Base-by-base conservation (phyloP, 192 early-diverging fungal species). In the Rhizoclosmatium sp. region DNA sequence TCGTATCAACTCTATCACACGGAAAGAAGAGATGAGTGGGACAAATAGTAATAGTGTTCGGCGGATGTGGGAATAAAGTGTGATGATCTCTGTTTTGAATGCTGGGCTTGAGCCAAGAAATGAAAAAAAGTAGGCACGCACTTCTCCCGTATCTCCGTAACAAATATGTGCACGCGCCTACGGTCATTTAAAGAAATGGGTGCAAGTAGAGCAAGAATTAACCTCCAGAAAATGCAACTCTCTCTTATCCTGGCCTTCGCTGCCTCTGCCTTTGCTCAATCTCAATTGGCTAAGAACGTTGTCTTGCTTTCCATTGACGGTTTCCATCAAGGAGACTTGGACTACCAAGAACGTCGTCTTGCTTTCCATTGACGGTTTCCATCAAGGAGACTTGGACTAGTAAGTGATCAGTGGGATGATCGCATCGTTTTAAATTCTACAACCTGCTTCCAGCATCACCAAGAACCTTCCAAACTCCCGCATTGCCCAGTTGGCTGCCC, bases 391-490 rank as follows among this genome's bases (percentile, higher is more conserved):
- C 54, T n/a, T 56, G 54, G 54, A 56, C 19, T 56, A 14, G 54
- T 56, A n/a, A 56, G 54, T 31, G 31, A 31, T 31, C 31, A 31
- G 31, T 31, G 31, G 0, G 19, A 9, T 60, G 70, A 39, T 48
- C 61, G 56, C 21, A 54, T 60, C 41, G 56, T 31, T 31, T 31
- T 31, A 31, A 72, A 19, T 54, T 44, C 47, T 54, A 9, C 61
- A 60, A 31, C 31, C 31, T 31, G 31, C 51, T 54, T 44, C 45
- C 45, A 60, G 61, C 49, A 60, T 72, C 39, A 72, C 61, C 48
- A 72, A 72, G 61, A 72, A 72, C 48, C 61, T 60, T 1, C 70
- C 70, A 72, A 48, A 45, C 16, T 72, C 70, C 41, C 56, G 70
- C 56, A 72, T 72, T 51, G 70, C 70, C 41, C 70, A 72, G 51